Conservation (phyloP, 2,329 filamentous ascomycete species). For the Diaporthe ilicicola region DNA sequence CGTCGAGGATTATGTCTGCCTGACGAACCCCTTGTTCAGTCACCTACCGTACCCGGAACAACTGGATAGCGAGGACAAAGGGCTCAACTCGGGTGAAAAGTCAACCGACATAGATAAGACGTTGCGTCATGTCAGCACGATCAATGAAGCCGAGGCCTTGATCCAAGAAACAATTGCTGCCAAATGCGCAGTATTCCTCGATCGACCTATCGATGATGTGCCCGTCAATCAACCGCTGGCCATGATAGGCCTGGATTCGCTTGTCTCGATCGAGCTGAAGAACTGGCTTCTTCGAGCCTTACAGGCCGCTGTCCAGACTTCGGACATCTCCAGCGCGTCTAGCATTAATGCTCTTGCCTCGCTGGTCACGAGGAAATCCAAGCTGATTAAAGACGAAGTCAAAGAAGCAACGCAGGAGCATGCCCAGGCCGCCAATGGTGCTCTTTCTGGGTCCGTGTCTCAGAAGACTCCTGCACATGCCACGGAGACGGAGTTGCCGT, state of each 20-base stretch:
- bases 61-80: background rate
- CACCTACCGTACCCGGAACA: constrained; percentile 30
- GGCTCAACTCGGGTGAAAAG: background rate
- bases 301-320: constrained; percentile 39
- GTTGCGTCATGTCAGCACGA: background rate
- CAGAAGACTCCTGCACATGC: too few relatives aligned
- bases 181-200: constrained; percentile 38
- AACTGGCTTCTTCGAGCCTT: constrained; percentile 40
- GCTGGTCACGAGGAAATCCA: constrained; percentile 39
- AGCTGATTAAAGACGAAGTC: constrained; percentile 31
- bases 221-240: constrained; percentile 31
- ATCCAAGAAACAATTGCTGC: constrained; percentile 33
- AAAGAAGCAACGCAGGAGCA: background rate
- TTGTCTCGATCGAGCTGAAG: constrained; percentile 39
- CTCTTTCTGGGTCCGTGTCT: background rate
- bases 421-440: background rate
- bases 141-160: constrained; percentile 34
- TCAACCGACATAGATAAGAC: constrained; percentile 23
- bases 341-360: constrained; percentile 40
- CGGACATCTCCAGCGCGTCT: constrained; percentile 39
- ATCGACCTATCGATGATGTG: constrained; percentile 35
- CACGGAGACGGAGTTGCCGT: background rate
- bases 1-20: constrained; percentile 34
- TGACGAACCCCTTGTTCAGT: constrained; percentile 36
- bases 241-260: constrained; percentile 37